Evolutionary conservation across 2,329 filamentous ascomycete species (phyloP).

Genomic region (Ophiocordyceps camponoti-saundersi): DNA sequence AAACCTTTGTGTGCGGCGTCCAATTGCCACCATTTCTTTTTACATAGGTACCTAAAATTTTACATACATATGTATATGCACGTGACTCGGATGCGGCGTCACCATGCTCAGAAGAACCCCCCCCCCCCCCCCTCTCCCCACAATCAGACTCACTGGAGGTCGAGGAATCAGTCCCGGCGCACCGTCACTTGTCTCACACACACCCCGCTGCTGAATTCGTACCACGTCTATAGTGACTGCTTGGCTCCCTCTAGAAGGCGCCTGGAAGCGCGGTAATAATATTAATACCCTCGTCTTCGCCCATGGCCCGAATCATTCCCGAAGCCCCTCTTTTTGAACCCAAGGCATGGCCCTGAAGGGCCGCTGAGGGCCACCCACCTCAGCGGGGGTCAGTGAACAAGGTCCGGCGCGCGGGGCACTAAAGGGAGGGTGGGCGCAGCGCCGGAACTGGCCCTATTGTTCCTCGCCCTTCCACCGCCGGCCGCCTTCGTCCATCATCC

Average conservation of each 20-base stretch:
- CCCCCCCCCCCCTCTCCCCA: too few species aligned
- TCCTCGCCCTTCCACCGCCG: neutral
- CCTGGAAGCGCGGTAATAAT: neutral
- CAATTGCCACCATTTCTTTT: too few species aligned
- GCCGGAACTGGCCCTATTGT: neutral
- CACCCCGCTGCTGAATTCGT: neutral
- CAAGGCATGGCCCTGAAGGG: too few species aligned
- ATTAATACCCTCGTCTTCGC: too few species aligned
- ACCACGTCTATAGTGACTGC: neutral
- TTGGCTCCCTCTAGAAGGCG: neutral
- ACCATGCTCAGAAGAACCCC: too few species aligned
- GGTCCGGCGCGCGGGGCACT: neutral
- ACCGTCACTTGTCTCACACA: conserved; percentile 1
- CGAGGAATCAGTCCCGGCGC: neutral
- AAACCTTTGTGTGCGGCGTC: too few species aligned
- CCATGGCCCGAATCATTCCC: too few species aligned
- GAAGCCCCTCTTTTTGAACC: too few species aligned
- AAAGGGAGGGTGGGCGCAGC: neutral
- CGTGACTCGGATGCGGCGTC: too few species aligned
- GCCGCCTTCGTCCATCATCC: neutral
- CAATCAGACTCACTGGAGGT: neutral
- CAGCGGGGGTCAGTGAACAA: neutral
- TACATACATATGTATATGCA: too few species aligned
- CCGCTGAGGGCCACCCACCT: too few species aligned
- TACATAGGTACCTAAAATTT: too few species aligned